Evolutionary conservation across 176 grass and related monocot genomes (phyloP), one percentile per base, ranked within the genome.

Genomic region (Urochloa ruziziensis): DNA sequence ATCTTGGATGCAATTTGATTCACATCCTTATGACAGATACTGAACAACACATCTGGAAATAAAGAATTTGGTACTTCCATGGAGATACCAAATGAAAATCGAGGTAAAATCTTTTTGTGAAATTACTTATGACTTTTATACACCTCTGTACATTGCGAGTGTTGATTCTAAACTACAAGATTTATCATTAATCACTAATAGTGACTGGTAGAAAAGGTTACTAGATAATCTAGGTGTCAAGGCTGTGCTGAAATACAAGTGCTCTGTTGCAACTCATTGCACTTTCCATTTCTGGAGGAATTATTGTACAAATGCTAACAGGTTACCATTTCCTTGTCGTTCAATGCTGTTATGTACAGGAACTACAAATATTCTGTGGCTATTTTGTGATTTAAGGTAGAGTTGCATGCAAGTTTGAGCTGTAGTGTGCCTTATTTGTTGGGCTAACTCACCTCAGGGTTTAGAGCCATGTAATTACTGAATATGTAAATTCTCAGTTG

Each of bases 11-110:
- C 42, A 74, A 71, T 83, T 83, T 90, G 67, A 87, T 79, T 83
- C 59, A 70, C 67, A 74, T 79, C 39, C 14, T 75, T 73, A 18
- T 87, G 89, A 90, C 89, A 90, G 84, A 87, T 90, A 83, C 63
- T 16, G 60, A 90, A 80, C 51, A 74, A 1, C 67, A 80, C 81
- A 19, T 87, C 74, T 83, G 84, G 80, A 76, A 74, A 67, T 79
- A 74, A 83, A 83, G 80, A 74, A 62, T 82, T 75, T 74, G 67
- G 39, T 79, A 74, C 74, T 87, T 78, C 59, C 67, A 60, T 49
- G 40, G 74, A 62, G 67, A 67, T 87, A 83, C 51, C 74, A 79
- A 90, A 87, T 62, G 67, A 90, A 68, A 86, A 68, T 21, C 59
- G 67, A 87, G 89, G 84, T 90, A 87, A 78, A 70, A 51, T 74